Base-by-base conservation (phyloP, 805 yeast genomes). In the Sugiyamaella americana region DNA sequence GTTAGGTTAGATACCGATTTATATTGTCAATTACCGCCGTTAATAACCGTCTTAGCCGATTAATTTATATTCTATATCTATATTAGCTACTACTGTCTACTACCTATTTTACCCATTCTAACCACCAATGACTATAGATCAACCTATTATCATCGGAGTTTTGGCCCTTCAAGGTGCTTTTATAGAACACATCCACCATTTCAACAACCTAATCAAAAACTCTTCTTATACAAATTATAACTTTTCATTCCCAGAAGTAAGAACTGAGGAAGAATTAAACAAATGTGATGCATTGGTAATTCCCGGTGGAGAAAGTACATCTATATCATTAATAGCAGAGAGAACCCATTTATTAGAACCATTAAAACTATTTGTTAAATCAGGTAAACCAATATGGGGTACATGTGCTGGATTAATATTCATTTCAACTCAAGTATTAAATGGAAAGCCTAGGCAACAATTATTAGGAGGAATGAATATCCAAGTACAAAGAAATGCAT, bases 401-500 rank as follows among this genome's bases (percentile, higher is more conserved):
- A 85, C 94, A 1, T 85, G 94, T 63, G 94, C 94, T 2, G 94
- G 94, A 2, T 66, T 85, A 54, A 84, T 85, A 43, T 71, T 84
- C 52, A 66, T 85, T 20, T 74, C 88, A 5, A 68, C 73, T 46
- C 67, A 81, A 32, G 65, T 71, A 13, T 73, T 77, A 56, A 71
- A 72, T 21, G 56, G 64, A 5, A 51, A 54, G 41, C 70, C 68
- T 1, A 72, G 75, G 19, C 83, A 84, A 52, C 66, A 74, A 47
- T 61, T 79, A 2, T 65, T 85, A 37, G 84, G 87, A 1, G 85
- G 83, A 1, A 63, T 85, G 57, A 76, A 79, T 54, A 77, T 84
- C 3, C 68, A 71, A 29, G 86, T 84, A 19, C 72, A 73, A 41
- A 67, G 94, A 46, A 85, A 85, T 60, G 87, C 87, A 1, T 85